These are phyloP conservation scores for Wickerhamiella nectarea DNA, from an alignment of 805 yeast genomes.

Conservation along the genomic window DNA sequence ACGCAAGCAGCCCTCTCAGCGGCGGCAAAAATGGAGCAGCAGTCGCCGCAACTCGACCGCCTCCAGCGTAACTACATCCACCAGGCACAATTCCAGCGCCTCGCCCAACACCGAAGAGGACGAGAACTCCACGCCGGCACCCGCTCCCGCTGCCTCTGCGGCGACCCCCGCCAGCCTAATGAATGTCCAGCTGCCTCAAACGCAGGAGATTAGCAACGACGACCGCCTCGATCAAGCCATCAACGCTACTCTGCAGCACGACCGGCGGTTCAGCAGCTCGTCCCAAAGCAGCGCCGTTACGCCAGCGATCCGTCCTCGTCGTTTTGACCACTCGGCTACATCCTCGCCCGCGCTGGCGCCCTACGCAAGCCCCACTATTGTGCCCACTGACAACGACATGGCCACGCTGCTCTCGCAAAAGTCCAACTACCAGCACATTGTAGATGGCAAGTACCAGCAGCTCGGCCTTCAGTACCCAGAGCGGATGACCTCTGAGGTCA, in stretches of 20 bases:
- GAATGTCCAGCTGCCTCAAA: neutral
- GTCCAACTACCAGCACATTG: conserved; percentile 32
- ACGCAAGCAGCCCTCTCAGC: conserved; percentile 5
- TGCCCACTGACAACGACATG: conserved; percentile 5
- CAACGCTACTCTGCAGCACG: conserved; percentile 3
- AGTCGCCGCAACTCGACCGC: neutral
- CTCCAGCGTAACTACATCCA: neutral
- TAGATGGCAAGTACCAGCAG: conserved; percentile 31
- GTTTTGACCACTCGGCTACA: neutral
- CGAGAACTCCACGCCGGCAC: neutral
- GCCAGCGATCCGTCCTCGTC: conserved; percentile 7
- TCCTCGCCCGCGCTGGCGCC: conserved; percentile 4
- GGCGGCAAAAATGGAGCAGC: conserved; percentile 1
- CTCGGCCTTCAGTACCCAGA: conserved; percentile 32
- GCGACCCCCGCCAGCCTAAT: conserved; percentile 7
- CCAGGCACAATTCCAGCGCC: conserved; percentile 1
- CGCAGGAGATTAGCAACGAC: neutral
- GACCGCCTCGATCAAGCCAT: conserved; percentile 7
- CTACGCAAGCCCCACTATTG: conserved; percentile 2
- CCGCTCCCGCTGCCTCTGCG: neutral
- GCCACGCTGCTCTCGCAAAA: conserved; percentile 24
- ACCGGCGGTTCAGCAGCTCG: conserved; percentile 5
- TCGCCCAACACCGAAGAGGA: conserved; percentile 7
- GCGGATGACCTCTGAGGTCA: conserved; percentile 27
- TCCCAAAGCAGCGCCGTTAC: neutral